Evolutionary conservation across 1,284 basidiomycete genomes (phyloP).

Genomic region (Leccinum variabile): DNA sequence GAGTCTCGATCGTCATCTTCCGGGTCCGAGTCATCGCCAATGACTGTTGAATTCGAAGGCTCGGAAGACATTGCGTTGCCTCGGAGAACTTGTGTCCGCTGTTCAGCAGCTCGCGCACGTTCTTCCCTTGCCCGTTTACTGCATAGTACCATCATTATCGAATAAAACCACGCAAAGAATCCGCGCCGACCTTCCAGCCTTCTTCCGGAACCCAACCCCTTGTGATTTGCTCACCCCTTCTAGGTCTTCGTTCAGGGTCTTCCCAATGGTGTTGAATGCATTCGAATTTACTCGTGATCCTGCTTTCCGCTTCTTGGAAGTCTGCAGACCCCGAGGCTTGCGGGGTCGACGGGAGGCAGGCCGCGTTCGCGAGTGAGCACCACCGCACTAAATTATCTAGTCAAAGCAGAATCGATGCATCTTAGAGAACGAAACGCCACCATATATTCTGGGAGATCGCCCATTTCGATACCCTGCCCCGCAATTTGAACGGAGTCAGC

Average conservation of each 20-base stretch:
- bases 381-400: conserved; percentile 61
- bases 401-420: not conserved
- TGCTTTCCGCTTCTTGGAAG: conserved; percentile 64
- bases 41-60: conserved; percentile 4
- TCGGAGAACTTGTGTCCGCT: conserved; percentile 49
- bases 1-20: conserved; percentile 16
- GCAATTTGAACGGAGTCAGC: conserved; percentile 57
- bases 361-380: conserved; percentile 65
- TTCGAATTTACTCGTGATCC: conserved; percentile 62
- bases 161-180: not conserved
- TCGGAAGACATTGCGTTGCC: conserved; percentile 9
- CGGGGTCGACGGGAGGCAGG: conserved; percentile 48
- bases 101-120: conserved; percentile 69
- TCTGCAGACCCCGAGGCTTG: conserved; percentile 57
- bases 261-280: conserved; percentile 59
- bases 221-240: conserved; percentile 43
- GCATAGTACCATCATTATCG: conserved; percentile 5
- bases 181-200: conserved; percentile 58
- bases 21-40: conserved; percentile 8
- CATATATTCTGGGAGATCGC: conserved; percentile 73
- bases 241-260: conserved; percentile 46
- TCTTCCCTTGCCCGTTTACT: conserved; percentile 78
- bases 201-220: conserved; percentile 66
- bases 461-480: conserved; percentile 50
- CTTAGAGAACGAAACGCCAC: conserved; percentile 36